Conservation (phyloP, 768 basidiomycete genomes). For the Serendipita sp. region DNA sequence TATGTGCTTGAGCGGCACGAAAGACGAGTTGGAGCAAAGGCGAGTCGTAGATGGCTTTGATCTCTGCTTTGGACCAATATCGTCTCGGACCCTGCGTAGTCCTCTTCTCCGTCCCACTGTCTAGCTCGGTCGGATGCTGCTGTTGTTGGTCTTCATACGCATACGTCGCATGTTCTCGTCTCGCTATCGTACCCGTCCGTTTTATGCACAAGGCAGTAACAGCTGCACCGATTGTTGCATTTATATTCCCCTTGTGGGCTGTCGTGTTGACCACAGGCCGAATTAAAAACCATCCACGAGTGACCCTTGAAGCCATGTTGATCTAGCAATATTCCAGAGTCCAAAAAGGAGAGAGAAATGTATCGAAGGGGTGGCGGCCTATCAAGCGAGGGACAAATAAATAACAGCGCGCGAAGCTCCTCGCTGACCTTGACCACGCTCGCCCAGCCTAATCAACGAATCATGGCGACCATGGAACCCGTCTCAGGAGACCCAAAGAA, state of each 20-base stretch:
- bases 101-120: background rate
- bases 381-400: background rate
- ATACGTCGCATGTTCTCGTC: background rate
- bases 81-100: constrained; percentile 22
- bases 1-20: constrained; percentile 67
- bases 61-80: constrained; percentile 64
- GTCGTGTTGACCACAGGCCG: no score
- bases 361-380: background rate
- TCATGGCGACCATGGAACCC: constrained; percentile 29
- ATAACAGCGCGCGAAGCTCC: background rate
- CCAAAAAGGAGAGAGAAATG: background rate
- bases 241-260: no score
- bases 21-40: constrained; percentile 83
- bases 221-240: no score
- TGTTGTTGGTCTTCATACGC: background rate
- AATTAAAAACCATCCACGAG: no score
- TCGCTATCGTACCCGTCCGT: no score
- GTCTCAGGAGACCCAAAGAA: constrained; percentile 69
- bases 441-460: background rate
- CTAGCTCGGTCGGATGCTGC: no score
- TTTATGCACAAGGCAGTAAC: no score
- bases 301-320: no score
- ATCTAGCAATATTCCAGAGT: no score
- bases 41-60: constrained; percentile 69
- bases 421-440: background rate